These are phyloP conservation scores for Hygrophila difformis DNA, from an alignment of 257 asterid genomes.

Conservation along the genomic window DNA sequence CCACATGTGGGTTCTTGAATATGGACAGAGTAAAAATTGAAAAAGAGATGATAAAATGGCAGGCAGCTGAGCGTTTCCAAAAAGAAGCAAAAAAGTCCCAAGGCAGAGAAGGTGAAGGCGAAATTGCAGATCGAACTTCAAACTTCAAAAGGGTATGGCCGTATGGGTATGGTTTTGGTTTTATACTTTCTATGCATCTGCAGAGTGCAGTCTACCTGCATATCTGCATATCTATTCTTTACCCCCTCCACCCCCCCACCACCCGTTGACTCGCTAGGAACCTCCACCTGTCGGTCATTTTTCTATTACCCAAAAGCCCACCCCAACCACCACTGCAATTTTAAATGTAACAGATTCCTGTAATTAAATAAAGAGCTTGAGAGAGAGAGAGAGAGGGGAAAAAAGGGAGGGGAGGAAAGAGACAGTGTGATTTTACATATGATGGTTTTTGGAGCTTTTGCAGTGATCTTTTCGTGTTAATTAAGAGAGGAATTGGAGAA, in stretches of 20 bases:
- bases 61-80: constrained; percentile 24
- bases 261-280: constrained; percentile 42
- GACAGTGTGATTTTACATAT: constrained; percentile 31
- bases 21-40: not conserved
- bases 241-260: too few relatives aligned
- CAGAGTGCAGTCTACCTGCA: too few relatives aligned
- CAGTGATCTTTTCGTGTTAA: constrained; percentile 22
- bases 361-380: constrained; percentile 15
- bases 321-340: not conserved
- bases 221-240: too few relatives aligned
- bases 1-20: too few relatives aligned
- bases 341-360: constrained; percentile 14
- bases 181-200: too few relatives aligned
- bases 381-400: too few relatives aligned
- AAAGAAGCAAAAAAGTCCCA: constrained; percentile 19
- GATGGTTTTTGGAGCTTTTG: constrained; percentile 30
- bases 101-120: constrained; percentile 14
- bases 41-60: not conserved
- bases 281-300: constrained; percentile 45
- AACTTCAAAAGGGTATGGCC: too few relatives aligned
- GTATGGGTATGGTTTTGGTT: too few relatives aligned
- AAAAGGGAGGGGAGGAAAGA: constrained; percentile 8
- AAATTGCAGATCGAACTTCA: too few relatives aligned
- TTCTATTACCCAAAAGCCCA: constrained; percentile 6
- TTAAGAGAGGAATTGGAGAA: too few relatives aligned